Conservation (phyloP, 2,329 filamentous ascomycete genomes). For the Cytospora paraplurivora region DNA sequence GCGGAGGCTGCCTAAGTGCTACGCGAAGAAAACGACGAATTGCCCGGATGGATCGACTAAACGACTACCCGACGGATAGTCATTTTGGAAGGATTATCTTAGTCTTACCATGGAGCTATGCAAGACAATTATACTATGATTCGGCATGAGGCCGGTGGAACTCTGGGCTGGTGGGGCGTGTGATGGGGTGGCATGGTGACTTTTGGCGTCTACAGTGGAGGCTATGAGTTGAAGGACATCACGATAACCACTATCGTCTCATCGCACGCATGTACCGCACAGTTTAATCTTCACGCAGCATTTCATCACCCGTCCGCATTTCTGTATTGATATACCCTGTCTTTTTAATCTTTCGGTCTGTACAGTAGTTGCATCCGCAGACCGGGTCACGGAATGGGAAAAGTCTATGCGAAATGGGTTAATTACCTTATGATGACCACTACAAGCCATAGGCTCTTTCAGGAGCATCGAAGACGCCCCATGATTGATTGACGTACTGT, state of each 20-base stretch:
- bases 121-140: conserved; percentile 30
- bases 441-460: neutral
- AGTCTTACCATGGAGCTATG: conserved; percentile 27
- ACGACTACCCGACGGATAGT: conserved; percentile 11
- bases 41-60: conserved; percentile 13
- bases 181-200: conserved; percentile 12
- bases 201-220: conserved; percentile 29
- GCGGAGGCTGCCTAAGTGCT: conserved; percentile 35
- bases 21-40: conserved; percentile 6
- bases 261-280: conserved; percentile 33
- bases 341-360: conserved; percentile 38
- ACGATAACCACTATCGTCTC: conserved; percentile 39
- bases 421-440: conserved; percentile 22
- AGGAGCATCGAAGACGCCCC: neutral
- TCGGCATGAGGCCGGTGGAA: conserved; percentile 32
- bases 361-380: conserved; percentile 40
- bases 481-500: neutral
- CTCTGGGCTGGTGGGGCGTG: conserved; percentile 29
- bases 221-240: conserved; percentile 35
- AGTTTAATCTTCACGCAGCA: conserved; percentile 35
- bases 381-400: conserved; percentile 31
- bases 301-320: conserved; percentile 26
- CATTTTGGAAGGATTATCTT: conserved; percentile 25
- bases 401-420: conserved; percentile 27
- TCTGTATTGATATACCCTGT: conserved; percentile 42